Conservation (phyloP, 768 basidiomycete species). For the Boletellus sp. region DNA sequence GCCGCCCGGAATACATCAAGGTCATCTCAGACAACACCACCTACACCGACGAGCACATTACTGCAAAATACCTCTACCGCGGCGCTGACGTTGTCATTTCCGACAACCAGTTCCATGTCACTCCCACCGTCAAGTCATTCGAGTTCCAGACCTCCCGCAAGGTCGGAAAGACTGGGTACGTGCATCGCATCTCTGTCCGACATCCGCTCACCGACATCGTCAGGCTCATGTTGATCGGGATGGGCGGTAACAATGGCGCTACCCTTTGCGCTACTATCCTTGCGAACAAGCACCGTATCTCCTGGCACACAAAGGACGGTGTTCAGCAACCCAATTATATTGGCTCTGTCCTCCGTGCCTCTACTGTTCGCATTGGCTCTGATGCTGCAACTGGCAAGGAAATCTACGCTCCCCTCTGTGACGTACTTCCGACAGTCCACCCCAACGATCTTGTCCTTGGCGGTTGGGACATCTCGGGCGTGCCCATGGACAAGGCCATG, state of each 20-base stretch:
- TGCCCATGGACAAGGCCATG: conserved; percentile 89
- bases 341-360: conserved; percentile 93
- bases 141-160: conserved; percentile 89
- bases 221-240: conserved; percentile 94
- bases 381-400: conserved; percentile 82
- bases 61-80: conserved; percentile 77
- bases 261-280: conserved; percentile 93
- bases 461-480: conserved; percentile 95
- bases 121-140: conserved; percentile 73
- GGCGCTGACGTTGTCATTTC: conserved; percentile 65
- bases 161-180: conserved; percentile 90
- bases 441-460: conserved; percentile 97
- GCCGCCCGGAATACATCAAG: conserved; percentile 70
- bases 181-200: conserved; percentile 15
- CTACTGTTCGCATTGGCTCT: conserved; percentile 86
- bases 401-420: conserved; percentile 86
- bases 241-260: conserved; percentile 96
- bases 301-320: conserved; percentile 92
- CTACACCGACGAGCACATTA: conserved; percentile 82
- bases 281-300: conserved; percentile 92
- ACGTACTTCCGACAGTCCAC: conserved; percentile 95
- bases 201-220: background rate
- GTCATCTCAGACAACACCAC: conserved; percentile 79
- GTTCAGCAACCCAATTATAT: conserved; percentile 96
- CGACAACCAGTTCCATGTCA: conserved; percentile 74